Conservation (phyloP, 805 yeast genomes). For the Candida ficus region DNA sequence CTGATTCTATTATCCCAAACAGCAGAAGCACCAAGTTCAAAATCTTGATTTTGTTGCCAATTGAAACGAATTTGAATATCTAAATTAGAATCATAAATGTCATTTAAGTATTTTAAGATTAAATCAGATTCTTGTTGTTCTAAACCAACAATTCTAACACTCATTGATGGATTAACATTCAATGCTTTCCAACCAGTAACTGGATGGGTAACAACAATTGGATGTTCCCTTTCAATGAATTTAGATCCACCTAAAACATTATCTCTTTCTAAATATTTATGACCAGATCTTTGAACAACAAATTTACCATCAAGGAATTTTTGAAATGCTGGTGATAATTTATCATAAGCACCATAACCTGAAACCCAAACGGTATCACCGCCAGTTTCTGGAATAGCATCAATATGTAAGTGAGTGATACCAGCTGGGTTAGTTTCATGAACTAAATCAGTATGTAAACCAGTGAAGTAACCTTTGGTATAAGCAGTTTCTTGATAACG, state of each 20-base stretch:
- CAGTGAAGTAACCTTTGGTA: conserved; percentile 21
- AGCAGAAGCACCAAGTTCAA: conserved; percentile 41
- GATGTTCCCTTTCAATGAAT: conserved; percentile 48
- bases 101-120: conserved; percentile 39
- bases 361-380: conserved; percentile 56
- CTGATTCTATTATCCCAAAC: conserved; percentile 58
- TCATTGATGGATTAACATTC: conserved; percentile 44
- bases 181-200: conserved; percentile 58
- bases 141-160: conserved; percentile 44
- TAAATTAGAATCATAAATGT: conserved; percentile 41
- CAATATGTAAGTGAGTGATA: conserved; percentile 46
- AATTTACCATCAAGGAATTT: conserved; percentile 47
- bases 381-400: conserved; percentile 45
- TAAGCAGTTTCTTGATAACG: conserved; percentile 25
- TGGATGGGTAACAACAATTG: conserved; percentile 55
- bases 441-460: conserved; percentile 45
- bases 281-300: conserved; percentile 39
- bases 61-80: conserved; percentile 53
- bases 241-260: conserved; percentile 41
- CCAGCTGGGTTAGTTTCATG: conserved; percentile 56
- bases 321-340: conserved; percentile 46
- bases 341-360: conserved; percentile 56
- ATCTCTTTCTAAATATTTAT: conserved; percentile 33
- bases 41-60: conserved; percentile 37
- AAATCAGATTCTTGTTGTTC: conserved; percentile 42